phyloP scores from a whole-genome alignment of 305 asterid species.

The Euphrasia arctica region DNA sequence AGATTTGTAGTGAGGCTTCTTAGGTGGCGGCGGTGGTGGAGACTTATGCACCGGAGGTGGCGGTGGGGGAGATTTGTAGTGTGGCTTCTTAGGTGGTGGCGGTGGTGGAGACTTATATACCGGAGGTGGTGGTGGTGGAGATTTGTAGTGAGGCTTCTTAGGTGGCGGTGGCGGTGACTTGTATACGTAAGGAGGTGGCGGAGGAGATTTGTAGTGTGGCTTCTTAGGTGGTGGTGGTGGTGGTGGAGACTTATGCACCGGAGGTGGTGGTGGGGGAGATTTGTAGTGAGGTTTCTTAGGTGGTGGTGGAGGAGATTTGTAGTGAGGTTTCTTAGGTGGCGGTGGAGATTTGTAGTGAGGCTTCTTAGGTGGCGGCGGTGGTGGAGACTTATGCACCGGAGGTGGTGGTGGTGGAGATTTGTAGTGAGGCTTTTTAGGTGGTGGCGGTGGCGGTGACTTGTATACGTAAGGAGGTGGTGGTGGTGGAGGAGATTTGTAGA shows the following conservation, averaged over 20 bases:
- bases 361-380: not conserved
- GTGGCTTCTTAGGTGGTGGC: not conserved
- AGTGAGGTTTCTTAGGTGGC: conserved; percentile 12
- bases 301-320: not conserved
- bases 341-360: not conserved
- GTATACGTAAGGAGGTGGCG: not conserved
- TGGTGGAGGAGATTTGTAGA: no score
- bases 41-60: not conserved
- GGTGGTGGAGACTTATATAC: not conserved
- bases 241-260: conserved; percentile 16
- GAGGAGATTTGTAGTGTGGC: not conserved
- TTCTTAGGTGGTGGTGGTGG: conserved; percentile 4
- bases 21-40: not conserved
- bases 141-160: not conserved
- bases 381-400: not conserved
- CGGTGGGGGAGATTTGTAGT: conserved; percentile 26
- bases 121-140: not conserved
- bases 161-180: not conserved
- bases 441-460: not conserved
- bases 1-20: no score
- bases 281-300: not conserved
- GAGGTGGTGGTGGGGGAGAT: not conserved
- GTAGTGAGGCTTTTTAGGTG: not conserved
- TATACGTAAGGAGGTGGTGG: not conserved
- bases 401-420: not conserved